Evolutionary conservation across 2,329 filamentous ascomycete species (phyloP).

Genomic region (Chaetomiaceae sp.): DNA sequence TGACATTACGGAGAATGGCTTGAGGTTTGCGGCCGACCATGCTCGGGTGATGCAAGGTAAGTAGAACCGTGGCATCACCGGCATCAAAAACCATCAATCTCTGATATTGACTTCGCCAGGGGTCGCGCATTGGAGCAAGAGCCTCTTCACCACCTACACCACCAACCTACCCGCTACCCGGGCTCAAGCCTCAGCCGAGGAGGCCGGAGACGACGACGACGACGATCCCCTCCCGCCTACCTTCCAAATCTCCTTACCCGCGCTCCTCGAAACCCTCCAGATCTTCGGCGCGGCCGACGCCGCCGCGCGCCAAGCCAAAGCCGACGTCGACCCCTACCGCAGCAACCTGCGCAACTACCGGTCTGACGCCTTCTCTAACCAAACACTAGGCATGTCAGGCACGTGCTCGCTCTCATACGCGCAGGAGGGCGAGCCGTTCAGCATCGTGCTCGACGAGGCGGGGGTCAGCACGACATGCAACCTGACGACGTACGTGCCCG

Average conservation of each 20-base stretch:
- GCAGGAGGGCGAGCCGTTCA: conserved; percentile 68
- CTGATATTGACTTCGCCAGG: conserved; percentile 40
- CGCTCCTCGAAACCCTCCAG: conserved; percentile 87
- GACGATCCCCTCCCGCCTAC: conserved; percentile 46
- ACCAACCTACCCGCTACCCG: conserved; percentile 47
- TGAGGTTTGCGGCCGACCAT: conserved; percentile 85
- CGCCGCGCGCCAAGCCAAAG: conserved; percentile 49
- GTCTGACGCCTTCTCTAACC: conserved; percentile 73
- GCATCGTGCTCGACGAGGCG: conserved; percentile 78
- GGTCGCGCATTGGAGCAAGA: conserved; percentile 78
- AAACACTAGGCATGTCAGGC: conserved; percentile 74
- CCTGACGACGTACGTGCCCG: conserved; percentile 78
- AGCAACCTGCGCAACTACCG: conserved; percentile 58
- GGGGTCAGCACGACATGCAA: conserved; percentile 86
- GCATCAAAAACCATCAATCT: background rate
- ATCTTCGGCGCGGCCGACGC: conserved; percentile 85
- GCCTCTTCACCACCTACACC: conserved; percentile 79
- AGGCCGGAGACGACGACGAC: conserved; percentile 33
- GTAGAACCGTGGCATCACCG: too few species aligned
- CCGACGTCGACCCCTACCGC: conserved; percentile 54
- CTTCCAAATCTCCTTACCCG: conserved; percentile 82
- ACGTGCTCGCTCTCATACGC: conserved; percentile 79
- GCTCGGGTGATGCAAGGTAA: conserved; percentile 85
- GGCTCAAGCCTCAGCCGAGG: background rate
- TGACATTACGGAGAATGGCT: conserved; percentile 76